Base-by-base conservation (phyloP, 2,329 filamentous ascomycete species). In the Periconia macrospinosa region DNA sequence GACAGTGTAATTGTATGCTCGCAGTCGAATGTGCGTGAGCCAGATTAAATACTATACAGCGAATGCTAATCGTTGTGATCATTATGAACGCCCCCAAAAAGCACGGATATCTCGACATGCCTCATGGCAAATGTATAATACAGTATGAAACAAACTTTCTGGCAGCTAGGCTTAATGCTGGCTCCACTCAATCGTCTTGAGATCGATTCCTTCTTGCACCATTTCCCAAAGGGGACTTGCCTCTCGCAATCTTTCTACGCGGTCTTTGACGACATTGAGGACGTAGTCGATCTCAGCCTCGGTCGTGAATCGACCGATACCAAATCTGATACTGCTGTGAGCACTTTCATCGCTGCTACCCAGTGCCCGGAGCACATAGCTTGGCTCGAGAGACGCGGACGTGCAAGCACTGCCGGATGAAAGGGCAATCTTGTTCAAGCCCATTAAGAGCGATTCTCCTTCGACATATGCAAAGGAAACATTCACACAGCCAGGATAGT, bases 391-490 rank as follows among this genome's bases (percentile, higher is more conserved):
- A 1, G 94, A 99, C 0, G 94, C 94, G 5, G 93, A 97, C 2
- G 94, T 99, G 78, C 94, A 99, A 6, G 94, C 94, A 69, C 92
- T 97, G 53, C 94, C 94, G 0, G 94, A 99, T 7, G 93, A 97
- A 35, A 99, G 80, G 0, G 94, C 94, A 75, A 99, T 97, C 65
- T 99, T 94, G 78, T 99, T 99, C 44, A 99, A 79, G 0, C 94
- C 94, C 94, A 99, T 99, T 59, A 99, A 83, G 1, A 99, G 87
- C 2, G 94, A 97, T 77, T 99, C 94, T 62, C 94, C 94, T 77
- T 99, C 94, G 5, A 99, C 92, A 68, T 99, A 99, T 33, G 94
- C 93, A 70, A 99, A 99, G 0, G 94, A 99, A 11, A 99, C 90
- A 74, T 99, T 99, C 57, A 99, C 93, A 66, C 94, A 99, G 58